Evolutionary conservation across 371 early-diverging fungal species (phyloP).

Genomic region (Saksenaea vasiformis): DNA sequence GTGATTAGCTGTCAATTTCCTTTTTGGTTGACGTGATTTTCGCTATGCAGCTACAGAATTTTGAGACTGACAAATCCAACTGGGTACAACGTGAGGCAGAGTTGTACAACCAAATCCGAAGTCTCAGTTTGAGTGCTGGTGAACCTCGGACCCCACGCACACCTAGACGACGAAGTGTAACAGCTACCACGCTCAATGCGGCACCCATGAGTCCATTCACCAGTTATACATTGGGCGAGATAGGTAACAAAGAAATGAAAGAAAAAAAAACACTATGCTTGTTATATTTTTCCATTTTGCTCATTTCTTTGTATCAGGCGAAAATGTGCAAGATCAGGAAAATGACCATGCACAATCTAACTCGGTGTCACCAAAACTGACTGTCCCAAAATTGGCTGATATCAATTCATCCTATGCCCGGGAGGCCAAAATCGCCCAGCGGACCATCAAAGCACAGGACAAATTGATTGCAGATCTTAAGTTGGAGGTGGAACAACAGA

Average conservation of each 20-base stretch:
- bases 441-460: conserved; percentile 56
- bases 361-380: conserved; percentile 25
- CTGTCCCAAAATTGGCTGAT: conserved; percentile 36
- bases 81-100: conserved; percentile 56
- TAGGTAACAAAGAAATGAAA: conserved; percentile 20
- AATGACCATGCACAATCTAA: neutral
- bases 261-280: no score
- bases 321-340: conserved; percentile 9
- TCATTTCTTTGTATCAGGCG: conserved; percentile 9
- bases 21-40: neutral
- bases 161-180: conserved; percentile 44
- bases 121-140: conserved; percentile 28
- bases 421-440: conserved; percentile 53
- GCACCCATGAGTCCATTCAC: conserved; percentile 36
- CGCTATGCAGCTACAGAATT: conserved; percentile 35
- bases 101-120: conserved; percentile 46
- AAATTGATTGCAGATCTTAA: conserved; percentile 46
- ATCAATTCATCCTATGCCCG: conserved; percentile 49
- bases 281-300: no score
- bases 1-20: neutral
- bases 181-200: conserved; percentile 23
- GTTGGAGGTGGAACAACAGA: conserved; percentile 42
- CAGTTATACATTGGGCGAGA: conserved; percentile 30
- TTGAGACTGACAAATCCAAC: conserved; percentile 41
- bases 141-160: conserved; percentile 50